A percentile compares a stretch with the other conserved stretches of the same genome.
Conservation (phyloP, 495 filamentous ascomycete species). For the Penicillium subrubescens region DNA sequence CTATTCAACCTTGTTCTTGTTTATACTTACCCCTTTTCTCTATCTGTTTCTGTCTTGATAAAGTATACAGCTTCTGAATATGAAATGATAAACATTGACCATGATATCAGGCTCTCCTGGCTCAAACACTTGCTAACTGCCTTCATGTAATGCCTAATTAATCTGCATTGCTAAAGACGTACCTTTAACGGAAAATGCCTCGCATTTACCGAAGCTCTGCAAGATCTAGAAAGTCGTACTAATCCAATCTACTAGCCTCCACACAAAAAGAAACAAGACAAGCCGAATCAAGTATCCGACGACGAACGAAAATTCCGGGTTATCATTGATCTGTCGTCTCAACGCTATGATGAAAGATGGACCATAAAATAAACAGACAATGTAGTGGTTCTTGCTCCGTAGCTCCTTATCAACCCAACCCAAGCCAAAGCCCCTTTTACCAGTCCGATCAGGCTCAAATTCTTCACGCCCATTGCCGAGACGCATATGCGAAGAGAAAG, state of each 20-base stretch:
- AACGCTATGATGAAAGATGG: slow-evolving; percentile 40
- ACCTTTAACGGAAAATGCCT: neutral
- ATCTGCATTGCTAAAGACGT: too few relatives aligned
- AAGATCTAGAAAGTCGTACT: neutral
- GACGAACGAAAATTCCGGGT: slow-evolving; percentile 22
- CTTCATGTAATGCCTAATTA: neutral
- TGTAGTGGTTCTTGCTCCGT: slow-evolving; percentile 45
- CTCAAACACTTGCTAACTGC: neutral
- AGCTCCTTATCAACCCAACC: slow-evolving; percentile 20
- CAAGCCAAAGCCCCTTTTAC: slow-evolving; percentile 10
- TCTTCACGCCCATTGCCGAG: neutral
- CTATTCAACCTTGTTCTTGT: neutral
- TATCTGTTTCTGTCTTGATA: too few relatives aligned
- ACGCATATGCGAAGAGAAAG: neutral
- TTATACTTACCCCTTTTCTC: neutral
- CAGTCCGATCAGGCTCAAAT: neutral
- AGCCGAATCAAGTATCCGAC: neutral
- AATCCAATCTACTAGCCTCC: neutral
- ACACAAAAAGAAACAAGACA: neutral
- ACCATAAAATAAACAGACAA: slow-evolving; percentile 32
- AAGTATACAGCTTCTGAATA: neutral
- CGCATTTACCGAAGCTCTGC: neutral
- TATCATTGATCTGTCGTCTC: slow-evolving; percentile 42
- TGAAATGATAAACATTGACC: neutral
- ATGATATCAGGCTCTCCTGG: neutral